Evolutionary conservation across 2,329 filamentous ascomycete genomes (phyloP).

Genomic region (Lecanosticta acicola): DNA sequence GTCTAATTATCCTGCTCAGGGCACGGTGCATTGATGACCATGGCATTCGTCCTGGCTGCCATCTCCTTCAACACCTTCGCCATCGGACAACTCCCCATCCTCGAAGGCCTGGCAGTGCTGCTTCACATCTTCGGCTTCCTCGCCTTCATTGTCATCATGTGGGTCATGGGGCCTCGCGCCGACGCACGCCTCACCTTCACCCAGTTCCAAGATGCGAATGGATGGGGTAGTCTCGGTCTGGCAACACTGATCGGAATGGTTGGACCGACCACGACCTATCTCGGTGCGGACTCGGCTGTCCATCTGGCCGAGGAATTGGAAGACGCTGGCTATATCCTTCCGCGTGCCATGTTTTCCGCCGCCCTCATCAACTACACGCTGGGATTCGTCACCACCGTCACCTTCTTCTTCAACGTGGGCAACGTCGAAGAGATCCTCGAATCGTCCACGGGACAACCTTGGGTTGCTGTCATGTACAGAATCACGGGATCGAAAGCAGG

Average conservation of each 20-base stretch:
- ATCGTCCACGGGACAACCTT: constrained; percentile 23
- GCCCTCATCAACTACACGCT: constrained; percentile 28
- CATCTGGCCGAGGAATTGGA: constrained; percentile 33
- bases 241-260: constrained; percentile 27
- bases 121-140: constrained; percentile 30
- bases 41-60: constrained; percentile 20
- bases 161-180: constrained; percentile 23
- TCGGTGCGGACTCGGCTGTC: constrained; percentile 36
- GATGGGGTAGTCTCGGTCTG: constrained; percentile 23
- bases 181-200: constrained; percentile 21
- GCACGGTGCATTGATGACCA: constrained; percentile 22
- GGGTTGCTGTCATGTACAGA: constrained; percentile 22
- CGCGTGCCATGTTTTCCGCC: constrained; percentile 29
- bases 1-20: neutral
- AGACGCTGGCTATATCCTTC: constrained; percentile 27
- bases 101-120: constrained; percentile 27
- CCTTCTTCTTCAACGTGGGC: constrained; percentile 28
- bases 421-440: constrained; percentile 19
- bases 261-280: constrained; percentile 33
- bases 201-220: constrained; percentile 22
- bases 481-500: constrained; percentile 24
- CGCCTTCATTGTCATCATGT: constrained; percentile 26
- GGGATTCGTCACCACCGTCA: constrained; percentile 28
- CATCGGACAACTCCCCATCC: constrained; percentile 26
- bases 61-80: constrained; percentile 29